Base-by-base conservation (phyloP, 2,329 filamentous ascomycete species). In the Colletotrichum liaoningense region DNA sequence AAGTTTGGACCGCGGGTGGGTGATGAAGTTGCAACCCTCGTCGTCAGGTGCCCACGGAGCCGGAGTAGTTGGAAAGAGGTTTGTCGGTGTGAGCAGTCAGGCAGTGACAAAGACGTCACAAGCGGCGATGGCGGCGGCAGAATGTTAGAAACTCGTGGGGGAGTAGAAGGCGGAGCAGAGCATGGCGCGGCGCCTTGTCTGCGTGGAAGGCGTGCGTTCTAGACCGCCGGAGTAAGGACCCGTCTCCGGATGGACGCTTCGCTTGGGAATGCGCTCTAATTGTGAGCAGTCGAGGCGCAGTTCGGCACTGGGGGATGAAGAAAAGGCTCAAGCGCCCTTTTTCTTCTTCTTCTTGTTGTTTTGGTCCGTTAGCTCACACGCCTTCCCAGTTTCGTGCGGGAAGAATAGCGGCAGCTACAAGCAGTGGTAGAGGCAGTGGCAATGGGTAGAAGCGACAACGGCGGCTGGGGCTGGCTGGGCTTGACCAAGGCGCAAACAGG, bases 91-190 rank as follows among this genome's bases (percentile, higher is more conserved):
- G 49, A 28, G 59, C 16, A 28, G 38, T 12, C 38, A 42, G 52
- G 33, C 19, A 58, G 16, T 49, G 8, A 49, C 42, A n/a, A 12
- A 22, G 54, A 28, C 24, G 54, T 19, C 24, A 49, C 5, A 55
- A 26, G 33, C n/a, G 11, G 42, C 28, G 11, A 42, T 11, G 14
- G 24, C 28, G 11, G 19, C 8, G 35, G 59, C 52, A 57, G 26
- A 55, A 59, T 73, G 60, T 65, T 73, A 71, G 67, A 73, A 62
- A 33, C 71, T 71, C 60, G 67, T 73, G 56, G 67, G 35, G 55
- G 46, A 52, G 38, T 16, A 56, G 67, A 38, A 62, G 33, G 67
- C 67, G 56, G 63, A 52, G 56, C 28, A 63, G 46, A 71, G 67
- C 67, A 73, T 73, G 67, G 71, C 60, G 62, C 70, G 67, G 55